phyloP scores from a whole-genome alignment of 1,139 yeast genomes.

The Geotrichum europaeum region DNA sequence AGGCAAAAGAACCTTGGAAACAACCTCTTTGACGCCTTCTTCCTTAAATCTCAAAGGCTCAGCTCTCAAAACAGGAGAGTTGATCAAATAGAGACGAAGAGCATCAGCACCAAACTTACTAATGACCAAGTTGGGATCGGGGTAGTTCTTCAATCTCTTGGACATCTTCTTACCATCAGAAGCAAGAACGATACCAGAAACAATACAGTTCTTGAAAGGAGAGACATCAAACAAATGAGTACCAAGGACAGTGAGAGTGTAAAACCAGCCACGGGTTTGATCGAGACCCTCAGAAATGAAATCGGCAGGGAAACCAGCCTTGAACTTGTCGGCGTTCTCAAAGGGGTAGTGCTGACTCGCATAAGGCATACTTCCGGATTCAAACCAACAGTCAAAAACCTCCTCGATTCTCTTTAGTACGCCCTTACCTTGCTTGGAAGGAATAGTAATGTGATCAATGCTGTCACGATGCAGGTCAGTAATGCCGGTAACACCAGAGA shows the following conservation, averaged over 20 bases:
- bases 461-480: conserved; percentile 91
- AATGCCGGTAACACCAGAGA: conserved; percentile 74
- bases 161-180: conserved; percentile 99
- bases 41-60: conserved; percentile 95
- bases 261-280: conserved; percentile 99
- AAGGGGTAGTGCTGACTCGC: conserved; percentile 97
- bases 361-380: conserved; percentile 98
- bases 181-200: conserved; percentile 93
- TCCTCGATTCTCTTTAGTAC: conserved; percentile 84
- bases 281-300: conserved; percentile 98
- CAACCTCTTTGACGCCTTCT: conserved; percentile 97
- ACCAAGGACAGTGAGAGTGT: conserved; percentile 91
- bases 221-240: conserved; percentile 88
- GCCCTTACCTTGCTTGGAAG: conserved; percentile 90
- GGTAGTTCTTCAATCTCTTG: conserved; percentile 94
- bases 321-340: conserved; percentile 67
- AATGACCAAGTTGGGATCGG: conserved; percentile 81
- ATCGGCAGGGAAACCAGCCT: conserved; percentile 84
- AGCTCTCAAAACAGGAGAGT: conserved; percentile 95
- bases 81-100: conserved; percentile 86
- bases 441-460: conserved; percentile 87
- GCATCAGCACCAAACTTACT: conserved; percentile 97
- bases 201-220: conserved; percentile 93
- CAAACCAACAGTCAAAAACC: conserved; percentile 99
- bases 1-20: conserved; percentile 88